Evolutionary conservation across 2,329 filamentous ascomycete genomes (phyloP).

Genomic region (Grosmannia clavigera): DNA sequence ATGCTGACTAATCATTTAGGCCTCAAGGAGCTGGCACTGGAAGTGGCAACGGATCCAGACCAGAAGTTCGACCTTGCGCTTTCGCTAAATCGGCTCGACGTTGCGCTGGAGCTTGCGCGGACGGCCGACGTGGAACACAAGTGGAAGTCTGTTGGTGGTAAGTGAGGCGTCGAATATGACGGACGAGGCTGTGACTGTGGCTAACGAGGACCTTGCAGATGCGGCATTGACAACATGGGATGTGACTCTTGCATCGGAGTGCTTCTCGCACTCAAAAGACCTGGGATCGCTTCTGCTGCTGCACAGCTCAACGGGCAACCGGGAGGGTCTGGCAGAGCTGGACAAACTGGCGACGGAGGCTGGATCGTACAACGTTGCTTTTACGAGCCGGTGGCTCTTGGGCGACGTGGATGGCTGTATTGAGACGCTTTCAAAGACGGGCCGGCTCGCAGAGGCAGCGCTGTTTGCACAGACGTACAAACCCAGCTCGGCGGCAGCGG

Average conservation of each 20-base stretch:
- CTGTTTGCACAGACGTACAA: slow-evolving; percentile 94
- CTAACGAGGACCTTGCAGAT: slow-evolving; percentile 31
- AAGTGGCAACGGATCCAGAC: slow-evolving; percentile 87
- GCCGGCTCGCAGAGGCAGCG: slow-evolving; percentile 71
- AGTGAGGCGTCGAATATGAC: neutral
- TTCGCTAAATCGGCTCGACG: slow-evolving; percentile 67
- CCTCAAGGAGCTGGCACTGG: slow-evolving; percentile 77
- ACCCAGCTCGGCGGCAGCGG: slow-evolving; percentile 56
- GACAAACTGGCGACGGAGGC: slow-evolving; percentile 62
- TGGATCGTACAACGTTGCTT: slow-evolving; percentile 83
- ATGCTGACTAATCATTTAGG: neutral
- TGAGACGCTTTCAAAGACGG: slow-evolving; percentile 65
- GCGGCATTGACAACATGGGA: slow-evolving; percentile 81
- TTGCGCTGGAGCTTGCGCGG: slow-evolving; percentile 73
- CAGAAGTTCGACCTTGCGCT: slow-evolving; percentile 94
- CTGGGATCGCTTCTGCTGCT: slow-evolving; percentile 79
- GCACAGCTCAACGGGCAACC: slow-evolving; percentile 74
- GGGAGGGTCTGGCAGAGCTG: slow-evolving; percentile 58
- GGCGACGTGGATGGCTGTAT: slow-evolving; percentile 74
- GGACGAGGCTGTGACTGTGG: neutral
- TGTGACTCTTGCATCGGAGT: slow-evolving; percentile 76
- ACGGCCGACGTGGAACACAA: slow-evolving; percentile 86
- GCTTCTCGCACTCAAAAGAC: slow-evolving; percentile 84
- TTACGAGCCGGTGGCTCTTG: slow-evolving; percentile 79
- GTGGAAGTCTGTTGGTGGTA: slow-evolving; percentile 81